phyloP scores from a whole-genome alignment of 345 rosid species.

The Eucalyptus albens region DNA sequence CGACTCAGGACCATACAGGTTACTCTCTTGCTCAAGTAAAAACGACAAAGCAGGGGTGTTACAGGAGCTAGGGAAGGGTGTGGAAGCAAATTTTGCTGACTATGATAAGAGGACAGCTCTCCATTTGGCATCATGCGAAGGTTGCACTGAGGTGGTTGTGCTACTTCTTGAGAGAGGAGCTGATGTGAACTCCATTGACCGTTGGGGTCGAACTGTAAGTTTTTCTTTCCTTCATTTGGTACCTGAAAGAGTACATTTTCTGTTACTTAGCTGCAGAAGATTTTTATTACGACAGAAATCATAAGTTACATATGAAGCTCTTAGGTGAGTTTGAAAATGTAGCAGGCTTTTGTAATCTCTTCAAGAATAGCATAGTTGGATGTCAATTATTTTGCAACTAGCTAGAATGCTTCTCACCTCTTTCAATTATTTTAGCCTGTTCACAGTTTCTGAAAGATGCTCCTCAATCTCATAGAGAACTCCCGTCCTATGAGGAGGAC shows the following conservation, averaged over 20 bases:
- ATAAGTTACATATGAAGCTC: neutral
- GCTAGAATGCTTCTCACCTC: neutral
- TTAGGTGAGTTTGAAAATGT: neutral
- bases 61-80: conserved; percentile 40
- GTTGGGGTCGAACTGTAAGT: conserved; percentile 67
- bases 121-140: conserved; percentile 55
- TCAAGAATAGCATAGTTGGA: neutral
- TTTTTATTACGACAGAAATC: neutral
- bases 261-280: too few relatives aligned
- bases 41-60: conserved; percentile 39
- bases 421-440: neutral
- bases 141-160: conserved; percentile 33
- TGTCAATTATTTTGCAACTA: neutral
- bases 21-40: conserved; percentile 40
- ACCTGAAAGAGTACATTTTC: neutral
- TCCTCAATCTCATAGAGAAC: neutral
- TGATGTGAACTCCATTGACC: conserved; percentile 41
- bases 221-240: neutral
- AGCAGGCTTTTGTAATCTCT: neutral
- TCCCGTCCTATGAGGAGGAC: neutral
- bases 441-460: neutral
- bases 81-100: conserved; percentile 30
- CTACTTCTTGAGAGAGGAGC: conserved; percentile 52
- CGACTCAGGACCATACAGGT: conserved; percentile 31
- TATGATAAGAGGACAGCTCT: conserved; percentile 64